Base-by-base conservation (phyloP, 2,329 filamentous ascomycete species). In the Xylariaceae sp. region DNA sequence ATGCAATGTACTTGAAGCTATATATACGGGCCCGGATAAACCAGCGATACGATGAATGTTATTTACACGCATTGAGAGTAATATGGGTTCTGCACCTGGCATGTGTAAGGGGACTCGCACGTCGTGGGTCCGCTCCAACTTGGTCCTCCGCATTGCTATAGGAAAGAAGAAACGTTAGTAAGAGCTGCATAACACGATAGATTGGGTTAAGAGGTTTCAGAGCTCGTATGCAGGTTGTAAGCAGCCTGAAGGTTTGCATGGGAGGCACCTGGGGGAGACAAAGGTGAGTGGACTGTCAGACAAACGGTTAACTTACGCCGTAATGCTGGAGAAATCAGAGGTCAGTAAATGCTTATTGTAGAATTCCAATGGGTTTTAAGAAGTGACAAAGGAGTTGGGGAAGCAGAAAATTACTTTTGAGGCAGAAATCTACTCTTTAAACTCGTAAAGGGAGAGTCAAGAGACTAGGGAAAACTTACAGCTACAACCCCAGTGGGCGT, bases 31-130 rank as follows among this genome's bases (percentile, higher is more conserved):
- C 40, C n/a, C 26, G 8, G 24, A 31, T 1, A 2, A 11, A 36
- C 17, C 21, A 16, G 29, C 12, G 3, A 24, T 14, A 21, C 2
- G 24, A 8, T 23, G 9, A 36, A 29, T 28, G 7, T 11, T 44
- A 12, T 55, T 53, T 57, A 66, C 39, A 65, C 3, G 37, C 65
- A 65, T 34, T 65, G 61, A 9, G 36, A 60, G 41, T 65, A 67
- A 28, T 58, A 67, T 1, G 52, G 41, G 19, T 63, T 67, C 48
- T 63, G 57, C 12, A 17, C 39, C 16, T 56, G 47, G 41, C 65
- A 67, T 9, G 51, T 59, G 49, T 62, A 65, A 21, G 53, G 53
- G 3, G 59, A 55, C 19, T 47, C 53, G 39, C 65, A 65, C 3
- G 29, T 26, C 2, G 60, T 61, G n/a, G 65, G 44, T 12, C 64